These are phyloP conservation scores for Fraxinus quadrangulata DNA, from an alignment of 257 asterid species.

Conservation along the genomic window DNA sequence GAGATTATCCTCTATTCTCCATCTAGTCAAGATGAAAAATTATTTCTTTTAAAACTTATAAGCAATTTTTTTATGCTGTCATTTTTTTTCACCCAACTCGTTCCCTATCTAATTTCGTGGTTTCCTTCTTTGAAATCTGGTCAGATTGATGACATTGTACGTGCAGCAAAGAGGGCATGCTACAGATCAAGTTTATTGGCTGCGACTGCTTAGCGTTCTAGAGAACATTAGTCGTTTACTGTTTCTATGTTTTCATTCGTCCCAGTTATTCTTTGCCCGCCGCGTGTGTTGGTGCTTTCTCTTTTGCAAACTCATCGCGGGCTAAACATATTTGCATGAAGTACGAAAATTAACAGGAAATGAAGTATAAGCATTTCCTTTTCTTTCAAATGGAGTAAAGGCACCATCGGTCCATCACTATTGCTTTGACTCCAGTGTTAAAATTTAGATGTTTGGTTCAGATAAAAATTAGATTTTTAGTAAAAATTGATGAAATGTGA, in stretches of 20 bases:
- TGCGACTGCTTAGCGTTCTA: slow-evolving; percentile 32
- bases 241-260: neutral
- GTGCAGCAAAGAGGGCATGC: slow-evolving; percentile 47
- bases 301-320: neutral
- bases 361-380: too few relatives aligned
- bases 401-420: too few relatives aligned
- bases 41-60: too few relatives aligned
- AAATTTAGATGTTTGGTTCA: too few relatives aligned
- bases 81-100: neutral
- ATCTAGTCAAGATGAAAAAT: too few relatives aligned
- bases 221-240: too few relatives aligned
- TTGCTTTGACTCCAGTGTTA: too few relatives aligned
- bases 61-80: neutral
- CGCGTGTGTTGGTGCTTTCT: neutral
- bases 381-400: too few relatives aligned
- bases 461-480: too few relatives aligned
- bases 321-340: neutral
- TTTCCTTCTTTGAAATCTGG: neutral
- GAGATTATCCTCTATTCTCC: too few relatives aligned
- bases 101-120: neutral
- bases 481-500: too few relatives aligned
- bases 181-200: slow-evolving; percentile 37
- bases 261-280: neutral
- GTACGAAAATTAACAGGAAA: neutral
- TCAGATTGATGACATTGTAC: slow-evolving; percentile 48